These are phyloP conservation scores for Soucietia sequanensis DNA, from an alignment of 805 yeast species.

Conservation along the genomic window DNA sequence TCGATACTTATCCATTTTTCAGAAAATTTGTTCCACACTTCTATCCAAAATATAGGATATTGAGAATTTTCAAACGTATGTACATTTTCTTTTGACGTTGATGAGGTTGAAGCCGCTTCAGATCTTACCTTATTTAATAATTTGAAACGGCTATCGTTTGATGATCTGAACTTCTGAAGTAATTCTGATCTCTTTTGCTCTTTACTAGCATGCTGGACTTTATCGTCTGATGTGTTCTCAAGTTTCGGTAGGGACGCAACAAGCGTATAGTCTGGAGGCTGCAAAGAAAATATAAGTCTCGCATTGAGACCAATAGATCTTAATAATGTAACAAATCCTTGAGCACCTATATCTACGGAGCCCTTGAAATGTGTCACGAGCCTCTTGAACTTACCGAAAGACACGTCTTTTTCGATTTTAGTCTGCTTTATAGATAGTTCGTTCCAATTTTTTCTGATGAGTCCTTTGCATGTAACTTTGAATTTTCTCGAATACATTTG, in stretches of 20 bases:
- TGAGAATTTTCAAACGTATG: conserved; percentile 21
- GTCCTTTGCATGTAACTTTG: conserved; percentile 43
- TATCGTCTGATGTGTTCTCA: no score
- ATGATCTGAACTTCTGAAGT: conserved; percentile 10
- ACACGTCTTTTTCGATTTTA: conserved; percentile 23
- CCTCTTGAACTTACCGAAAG: conserved; percentile 42
- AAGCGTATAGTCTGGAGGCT: conserved; percentile 80
- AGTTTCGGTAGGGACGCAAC: conserved; percentile 14
- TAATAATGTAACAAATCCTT: conserved; percentile 78
- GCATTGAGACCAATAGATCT: conserved; percentile 71
- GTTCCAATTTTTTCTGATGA: conserved; percentile 36
- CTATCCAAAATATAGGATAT: conserved; percentile 88
- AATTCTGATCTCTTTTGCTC: neutral
- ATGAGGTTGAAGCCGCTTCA: conserved; percentile 13
- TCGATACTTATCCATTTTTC: conserved; percentile 85
- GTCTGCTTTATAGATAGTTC: conserved; percentile 22
- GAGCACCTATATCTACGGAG: conserved; percentile 75
- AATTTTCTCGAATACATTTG: conserved; percentile 58
- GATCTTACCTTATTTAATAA: conserved; percentile 7
- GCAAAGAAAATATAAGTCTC: conserved; percentile 77
- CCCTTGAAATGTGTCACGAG: conserved; percentile 55
- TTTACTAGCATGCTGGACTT: conserved; percentile 5
- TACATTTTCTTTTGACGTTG: neutral
- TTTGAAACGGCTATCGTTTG: conserved; percentile 5
- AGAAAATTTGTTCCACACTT: conserved; percentile 79